Evolutionary conservation across 1,139 yeast genomes (phyloP).

Genomic region (Diutina catenulata): DNA sequence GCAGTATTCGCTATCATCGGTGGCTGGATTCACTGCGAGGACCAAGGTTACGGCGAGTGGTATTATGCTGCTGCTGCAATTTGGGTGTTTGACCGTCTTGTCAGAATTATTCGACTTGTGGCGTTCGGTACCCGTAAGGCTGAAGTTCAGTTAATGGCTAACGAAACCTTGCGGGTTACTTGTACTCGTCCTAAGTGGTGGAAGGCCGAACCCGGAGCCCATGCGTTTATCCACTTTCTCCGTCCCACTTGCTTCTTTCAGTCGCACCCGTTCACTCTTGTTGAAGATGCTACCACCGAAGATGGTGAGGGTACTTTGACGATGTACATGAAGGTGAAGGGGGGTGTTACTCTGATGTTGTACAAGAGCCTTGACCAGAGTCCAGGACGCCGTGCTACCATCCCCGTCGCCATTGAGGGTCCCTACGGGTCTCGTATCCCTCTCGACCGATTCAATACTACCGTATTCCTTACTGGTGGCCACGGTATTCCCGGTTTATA

Average conservation of each 20-base stretch:
- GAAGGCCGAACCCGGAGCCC: conserved; percentile 47
- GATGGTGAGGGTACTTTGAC: conserved; percentile 24
- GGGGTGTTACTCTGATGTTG: conserved; percentile 25
- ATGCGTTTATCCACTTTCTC: conserved; percentile 45
- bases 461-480: conserved; percentile 35
- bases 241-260: conserved; percentile 51
- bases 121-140: conserved; percentile 41
- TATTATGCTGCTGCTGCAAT: conserved; percentile 43
- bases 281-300: conserved; percentile 10
- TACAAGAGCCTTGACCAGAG: conserved; percentile 29
- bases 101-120: conserved; percentile 37
- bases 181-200: conserved; percentile 31
- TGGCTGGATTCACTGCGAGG: conserved; percentile 44
- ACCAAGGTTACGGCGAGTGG: conserved; percentile 33
- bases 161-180: conserved; percentile 31
- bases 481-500: conserved; percentile 11
- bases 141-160: conserved; percentile 33
- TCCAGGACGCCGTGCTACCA: conserved; percentile 29
- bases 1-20: conserved; percentile 47
- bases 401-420: conserved; percentile 45
- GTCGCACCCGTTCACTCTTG: conserved; percentile 48
- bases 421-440: conserved; percentile 37
- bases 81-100: conserved; percentile 51
- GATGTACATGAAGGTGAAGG: conserved; percentile 31
- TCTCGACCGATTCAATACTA: conserved; percentile 37